Evolutionary conservation across 306 rosid species (phyloP), one percentile per base, ranked within the genome.

Genomic region (Luffa aegyptiaca): DNA sequence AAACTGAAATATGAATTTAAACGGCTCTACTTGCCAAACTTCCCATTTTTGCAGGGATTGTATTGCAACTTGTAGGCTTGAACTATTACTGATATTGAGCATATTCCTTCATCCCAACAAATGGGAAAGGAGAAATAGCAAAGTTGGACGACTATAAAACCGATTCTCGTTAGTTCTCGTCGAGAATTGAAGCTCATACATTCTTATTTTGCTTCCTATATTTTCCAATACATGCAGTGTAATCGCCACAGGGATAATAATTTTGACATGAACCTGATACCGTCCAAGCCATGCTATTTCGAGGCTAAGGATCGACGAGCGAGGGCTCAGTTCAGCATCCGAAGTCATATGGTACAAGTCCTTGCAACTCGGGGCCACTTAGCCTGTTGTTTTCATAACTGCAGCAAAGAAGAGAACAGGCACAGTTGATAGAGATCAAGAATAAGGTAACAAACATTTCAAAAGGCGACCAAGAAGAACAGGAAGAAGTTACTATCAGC

Each of bases 281-380:
- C 5, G 1, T 26, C 42, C 20, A 13, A 14, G 77, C 59, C 42
- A 13, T 31, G 59, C 42, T 72, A 16, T 72, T 48, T 72, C 1
- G 21, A 14, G 8, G 6, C 62, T 31, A 33, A 13, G 17, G 41
- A 49, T 31, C 42, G n/a, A 35, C 4, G 7, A 77, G 44, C 68
- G 59, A 2, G 68, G 45, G 70, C 51, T 79, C 63, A 48, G 75
- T 89, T 91, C 87, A 93, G 87, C 97, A 93, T 64, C 96, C 97
- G 16, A 93, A 93, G 90, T 93, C 97, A 52, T 93, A 92, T 14
- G 98, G 86, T 73, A 85, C 97, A 36, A 91, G 87, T 79, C 98
- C 98, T 82, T 93, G 86, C 84, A 93, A 90, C 87, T 93, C 97
- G 0, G 98, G 98, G 76, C 98, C 98, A 76, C 83, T 87, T 58